Evolutionary conservation across 2,329 filamentous ascomycete species (phyloP), one percentile per base, ranked within the genome.

Genomic region (Stachybotrys chlorohalonatus): DNA sequence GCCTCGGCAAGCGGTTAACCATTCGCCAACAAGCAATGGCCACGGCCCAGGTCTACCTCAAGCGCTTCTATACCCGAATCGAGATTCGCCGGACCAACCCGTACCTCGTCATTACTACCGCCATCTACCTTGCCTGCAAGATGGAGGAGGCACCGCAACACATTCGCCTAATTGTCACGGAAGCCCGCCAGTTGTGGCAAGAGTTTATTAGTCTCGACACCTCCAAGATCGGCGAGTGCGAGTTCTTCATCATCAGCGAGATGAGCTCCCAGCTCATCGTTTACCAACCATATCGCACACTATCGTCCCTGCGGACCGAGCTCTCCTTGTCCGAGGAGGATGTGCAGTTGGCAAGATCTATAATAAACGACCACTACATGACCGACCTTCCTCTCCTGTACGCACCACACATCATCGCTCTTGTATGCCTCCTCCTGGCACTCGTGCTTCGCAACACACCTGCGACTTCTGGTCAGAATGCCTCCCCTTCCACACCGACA

Each of bases 131-230:
- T 11, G 92, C 94, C 17, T 96, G 91, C 75, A 99, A 99, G 73
- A 96, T 95, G 84, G 94, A 99, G 70, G 94, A 99, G 70, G 92
- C 86, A 52, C 94, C 94, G 3, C 93, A 97, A 69, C 94, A 99
- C 69, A 97, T 99, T 64, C 84, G 94, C 32, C 82, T 95, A 59
- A 86, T 99, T 56, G 86, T 94, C 11, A 86, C 84, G 50, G 94
- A 99, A 70, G 90, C 92, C 4, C 85, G 90, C 39, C 83, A 87
- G 55, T 79, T 95, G 56, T 96, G 90, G 90, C 86, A 89, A 64
- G 89, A 92, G 59, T 82, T 87, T 56, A 83, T 89, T 61, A 78
- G 82, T 47, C 82, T 85, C 55, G 91, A 96, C 69, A 87, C 89
- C 8, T 85, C 88, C 54, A 90, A 90, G 64, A 81, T 96, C 46